Conservation (phyloP, 2,329 filamentous ascomycete species). For the Hymenoscyphus linearis region DNA sequence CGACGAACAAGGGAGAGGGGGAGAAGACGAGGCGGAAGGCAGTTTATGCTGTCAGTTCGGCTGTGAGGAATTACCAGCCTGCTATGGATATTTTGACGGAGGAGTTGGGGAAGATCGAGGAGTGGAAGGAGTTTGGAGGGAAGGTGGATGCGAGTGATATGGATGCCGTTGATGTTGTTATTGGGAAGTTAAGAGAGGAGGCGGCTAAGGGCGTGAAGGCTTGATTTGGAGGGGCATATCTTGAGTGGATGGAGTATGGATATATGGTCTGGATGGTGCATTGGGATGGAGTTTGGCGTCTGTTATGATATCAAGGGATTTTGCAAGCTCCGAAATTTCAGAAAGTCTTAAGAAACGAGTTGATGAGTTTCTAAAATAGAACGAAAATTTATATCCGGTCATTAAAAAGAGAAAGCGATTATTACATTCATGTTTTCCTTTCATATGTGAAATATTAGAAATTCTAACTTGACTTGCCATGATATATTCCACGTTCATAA, state of each 20-base stretch:
- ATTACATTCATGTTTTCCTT: too few species aligned
- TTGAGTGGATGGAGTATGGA: not conserved
- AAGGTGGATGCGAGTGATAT: conserved; percentile 81
- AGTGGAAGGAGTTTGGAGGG: conserved; percentile 42
- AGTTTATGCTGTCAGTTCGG: conserved; percentile 80
- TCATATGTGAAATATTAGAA: too few species aligned
- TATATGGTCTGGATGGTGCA: not conserved
- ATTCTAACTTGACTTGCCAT: too few species aligned
- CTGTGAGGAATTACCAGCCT: conserved; percentile 83
- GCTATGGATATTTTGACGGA: conserved; percentile 64
- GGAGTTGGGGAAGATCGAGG: conserved; percentile 53
- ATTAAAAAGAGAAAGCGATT: too few species aligned
- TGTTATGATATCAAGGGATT: not conserved
- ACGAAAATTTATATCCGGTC: not conserved
- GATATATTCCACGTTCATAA: too few species aligned
- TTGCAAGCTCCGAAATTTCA: not conserved
- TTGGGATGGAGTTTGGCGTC: conserved; percentile 2
- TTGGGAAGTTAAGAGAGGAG: conserved; percentile 59
- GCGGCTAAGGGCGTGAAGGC: conserved; percentile 20
- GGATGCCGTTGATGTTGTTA: conserved; percentile 74
- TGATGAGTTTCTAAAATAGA: not conserved
- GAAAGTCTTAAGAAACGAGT: not conserved
- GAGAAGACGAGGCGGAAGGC: conserved; percentile 75
- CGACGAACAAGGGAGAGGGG: conserved; percentile 45
- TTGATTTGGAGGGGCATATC: not conserved